Evolutionary conservation across 495 filamentous ascomycete genomes (phyloP).

Genomic region (Trichoderma asperelloides): DNA sequence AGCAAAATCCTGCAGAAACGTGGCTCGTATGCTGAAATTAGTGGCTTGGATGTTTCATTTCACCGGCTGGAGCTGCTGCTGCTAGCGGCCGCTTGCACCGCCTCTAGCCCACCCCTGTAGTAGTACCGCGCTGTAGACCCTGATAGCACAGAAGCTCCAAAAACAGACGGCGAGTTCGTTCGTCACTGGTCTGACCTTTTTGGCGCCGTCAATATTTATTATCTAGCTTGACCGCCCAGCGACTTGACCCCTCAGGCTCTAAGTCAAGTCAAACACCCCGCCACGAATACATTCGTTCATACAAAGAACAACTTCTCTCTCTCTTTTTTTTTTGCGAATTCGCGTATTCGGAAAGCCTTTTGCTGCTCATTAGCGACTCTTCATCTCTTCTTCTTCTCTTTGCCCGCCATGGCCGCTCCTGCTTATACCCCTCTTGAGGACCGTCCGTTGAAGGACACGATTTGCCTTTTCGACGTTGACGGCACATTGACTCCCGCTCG

Average conservation of each 20-base stretch:
- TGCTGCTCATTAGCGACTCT: neutral
- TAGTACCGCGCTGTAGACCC: neutral
- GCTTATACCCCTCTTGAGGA: conserved; percentile 64
- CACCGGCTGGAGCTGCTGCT: neutral
- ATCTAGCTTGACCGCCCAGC: neutral
- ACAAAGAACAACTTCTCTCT: neutral
- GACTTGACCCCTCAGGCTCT: neutral
- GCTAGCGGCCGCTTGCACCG: neutral
- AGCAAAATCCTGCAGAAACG: neutral
- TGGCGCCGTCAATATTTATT: neutral
- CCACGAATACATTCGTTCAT: neutral
- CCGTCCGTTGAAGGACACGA: conserved; percentile 80
- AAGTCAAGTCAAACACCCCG: neutral
- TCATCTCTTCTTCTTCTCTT: conserved; percentile 22
- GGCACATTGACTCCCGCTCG: conserved; percentile 75
- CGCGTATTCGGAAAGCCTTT: neutral
- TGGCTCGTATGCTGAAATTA: conserved; percentile 2
- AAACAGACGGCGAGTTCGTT: no score
- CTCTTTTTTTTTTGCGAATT: neutral
- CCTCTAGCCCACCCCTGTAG: neutral
- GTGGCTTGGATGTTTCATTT: neutral
- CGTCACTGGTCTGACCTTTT: neutral
- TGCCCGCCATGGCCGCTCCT: conserved; percentile 55
- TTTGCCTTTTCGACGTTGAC: conserved; percentile 91
- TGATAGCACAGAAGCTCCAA: neutral